A percentile compares a stretch with the other conserved stretches of the same genome.
Conservation (phyloP, 192 early-diverging fungal species). For the Podila epigama region DNA sequence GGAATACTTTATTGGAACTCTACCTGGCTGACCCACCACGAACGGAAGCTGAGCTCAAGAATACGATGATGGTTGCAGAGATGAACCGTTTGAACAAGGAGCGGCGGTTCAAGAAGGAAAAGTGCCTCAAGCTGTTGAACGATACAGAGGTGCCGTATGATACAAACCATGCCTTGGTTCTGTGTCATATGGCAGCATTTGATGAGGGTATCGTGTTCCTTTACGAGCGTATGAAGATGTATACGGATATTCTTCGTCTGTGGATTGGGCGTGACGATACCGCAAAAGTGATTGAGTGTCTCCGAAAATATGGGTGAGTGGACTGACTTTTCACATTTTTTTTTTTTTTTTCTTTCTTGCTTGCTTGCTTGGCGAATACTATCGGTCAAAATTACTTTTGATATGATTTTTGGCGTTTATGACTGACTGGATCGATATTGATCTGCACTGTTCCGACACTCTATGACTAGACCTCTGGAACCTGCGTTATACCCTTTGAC, state of each 20-base stretch:
- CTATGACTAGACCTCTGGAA: slow-evolving; percentile 58
- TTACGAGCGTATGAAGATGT: slow-evolving; percentile 85
- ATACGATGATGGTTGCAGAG: slow-evolving; percentile 33
- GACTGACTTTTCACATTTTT: neutral
- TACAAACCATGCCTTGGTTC: slow-evolving; percentile 89
- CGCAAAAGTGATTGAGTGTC: slow-evolving; percentile 65
- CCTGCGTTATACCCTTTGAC: slow-evolving; percentile 74
- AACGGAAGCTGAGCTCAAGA: slow-evolving; percentile 3
- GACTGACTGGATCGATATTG: too few relatives aligned
- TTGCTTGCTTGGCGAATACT: neutral
- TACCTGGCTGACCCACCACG: slow-evolving; percentile 60
- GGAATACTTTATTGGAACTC: slow-evolving; percentile 93
- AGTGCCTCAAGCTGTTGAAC: slow-evolving; percentile 75
- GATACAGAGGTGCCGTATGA: slow-evolving; percentile 77
- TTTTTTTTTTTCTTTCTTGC: neutral
- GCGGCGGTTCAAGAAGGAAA: slow-evolving; percentile 53
- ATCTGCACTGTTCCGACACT: too few relatives aligned
- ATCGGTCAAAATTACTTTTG: neutral
- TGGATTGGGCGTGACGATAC: slow-evolving; percentile 79
- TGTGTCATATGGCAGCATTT: slow-evolving; percentile 88
- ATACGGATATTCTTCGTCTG: slow-evolving; percentile 71
- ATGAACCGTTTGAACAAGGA: slow-evolving; percentile 48
- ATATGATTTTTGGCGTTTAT: too few relatives aligned
- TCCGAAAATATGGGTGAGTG: slow-evolving; percentile 66
- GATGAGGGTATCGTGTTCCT: slow-evolving; percentile 87